Percentiles rank a stretch among this genome's conserved stretches.
Evolutionary conservation across 129 eudicot species (phyloP).

Genomic region (Lonicera japonica): DNA sequence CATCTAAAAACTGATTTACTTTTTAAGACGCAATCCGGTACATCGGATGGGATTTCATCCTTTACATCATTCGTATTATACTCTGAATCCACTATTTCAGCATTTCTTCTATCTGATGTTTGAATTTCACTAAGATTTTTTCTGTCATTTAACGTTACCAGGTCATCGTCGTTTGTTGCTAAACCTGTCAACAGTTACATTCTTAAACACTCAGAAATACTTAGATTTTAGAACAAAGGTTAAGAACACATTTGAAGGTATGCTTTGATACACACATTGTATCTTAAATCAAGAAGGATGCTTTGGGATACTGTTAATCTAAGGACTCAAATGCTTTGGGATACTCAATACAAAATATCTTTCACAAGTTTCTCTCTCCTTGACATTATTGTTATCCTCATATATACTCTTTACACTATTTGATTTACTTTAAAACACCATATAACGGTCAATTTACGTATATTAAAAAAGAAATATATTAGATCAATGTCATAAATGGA

Average conservation of each 20-base stretch:
- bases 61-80: constrained; percentile 15
- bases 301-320: neutral
- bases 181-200: constrained; percentile 42
- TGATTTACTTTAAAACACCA: too few species aligned
- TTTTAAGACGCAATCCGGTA: constrained; percentile 49
- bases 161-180: constrained; percentile 49
- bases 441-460: too few species aligned
- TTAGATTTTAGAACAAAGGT: too few species aligned
- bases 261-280: neutral
- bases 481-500: too few species aligned
- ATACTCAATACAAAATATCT: too few species aligned
- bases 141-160: constrained; percentile 20
- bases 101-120: constrained; percentile 9
- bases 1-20: constrained; percentile 87
- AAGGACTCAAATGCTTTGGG: too few species aligned
- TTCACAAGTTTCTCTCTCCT: too few species aligned
- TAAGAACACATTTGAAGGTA: neutral
- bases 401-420: too few species aligned
- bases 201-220: constrained; percentile 8
- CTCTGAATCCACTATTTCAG: constrained; percentile 4
- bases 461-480: too few species aligned
- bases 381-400: too few species aligned
- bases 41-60: constrained; percentile 26
- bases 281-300: neutral
- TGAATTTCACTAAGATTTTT: constrained; percentile 13